phyloP scores from a whole-genome alignment of 2,329 filamentous ascomycete species.

The Aspergillus japonicus region DNA sequence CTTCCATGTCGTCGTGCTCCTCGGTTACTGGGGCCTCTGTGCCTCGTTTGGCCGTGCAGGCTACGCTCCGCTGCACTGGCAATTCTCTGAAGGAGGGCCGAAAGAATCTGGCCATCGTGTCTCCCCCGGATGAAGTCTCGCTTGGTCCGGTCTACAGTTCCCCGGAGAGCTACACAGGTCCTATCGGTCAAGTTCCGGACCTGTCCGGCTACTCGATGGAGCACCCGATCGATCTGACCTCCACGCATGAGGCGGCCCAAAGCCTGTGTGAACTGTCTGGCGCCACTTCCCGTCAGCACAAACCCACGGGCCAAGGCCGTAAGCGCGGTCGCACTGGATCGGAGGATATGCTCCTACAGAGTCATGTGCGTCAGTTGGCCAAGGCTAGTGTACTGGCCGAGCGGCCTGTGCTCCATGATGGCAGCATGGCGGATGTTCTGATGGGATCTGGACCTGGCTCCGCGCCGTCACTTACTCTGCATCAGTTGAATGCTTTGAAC shows the following conservation, averaged over 20 bases:
- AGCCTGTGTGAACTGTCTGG: slow-evolving; percentile 44
- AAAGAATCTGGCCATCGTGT: slow-evolving; percentile 37
- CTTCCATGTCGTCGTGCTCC: slow-evolving; percentile 46
- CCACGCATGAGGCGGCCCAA: slow-evolving; percentile 40
- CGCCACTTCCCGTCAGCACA: slow-evolving; percentile 25
- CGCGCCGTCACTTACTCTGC: slow-evolving; percentile 14
- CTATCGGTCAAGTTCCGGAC: slow-evolving; percentile 31
- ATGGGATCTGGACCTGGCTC: slow-evolving; percentile 25
- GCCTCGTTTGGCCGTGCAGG: slow-evolving; percentile 39
- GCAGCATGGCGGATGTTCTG: slow-evolving; percentile 32
- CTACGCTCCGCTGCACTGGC: slow-evolving; percentile 41
- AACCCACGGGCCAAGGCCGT: slow-evolving; percentile 28
- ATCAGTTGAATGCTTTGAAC: slow-evolving; percentile 23
- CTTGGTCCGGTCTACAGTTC: slow-evolving; percentile 36
- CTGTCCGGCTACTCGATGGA: slow-evolving; percentile 37
- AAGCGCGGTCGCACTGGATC: slow-evolving; percentile 44
- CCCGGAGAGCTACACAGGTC: slow-evolving; percentile 31
- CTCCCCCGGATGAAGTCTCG: slow-evolving; percentile 40
- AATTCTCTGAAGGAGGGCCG: slow-evolving; percentile 39
- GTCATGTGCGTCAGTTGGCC: slow-evolving; percentile 40
- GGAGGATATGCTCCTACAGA: slow-evolving; percentile 39
- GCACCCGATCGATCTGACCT: slow-evolving; percentile 28
- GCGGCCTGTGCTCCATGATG: slow-evolving; percentile 33
- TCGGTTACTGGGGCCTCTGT: slow-evolving; percentile 32
- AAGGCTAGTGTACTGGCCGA: slow-evolving; percentile 27